Base-by-base conservation (phyloP, 2,329 filamentous ascomycete species). In the Cytospora schulzeri region DNA sequence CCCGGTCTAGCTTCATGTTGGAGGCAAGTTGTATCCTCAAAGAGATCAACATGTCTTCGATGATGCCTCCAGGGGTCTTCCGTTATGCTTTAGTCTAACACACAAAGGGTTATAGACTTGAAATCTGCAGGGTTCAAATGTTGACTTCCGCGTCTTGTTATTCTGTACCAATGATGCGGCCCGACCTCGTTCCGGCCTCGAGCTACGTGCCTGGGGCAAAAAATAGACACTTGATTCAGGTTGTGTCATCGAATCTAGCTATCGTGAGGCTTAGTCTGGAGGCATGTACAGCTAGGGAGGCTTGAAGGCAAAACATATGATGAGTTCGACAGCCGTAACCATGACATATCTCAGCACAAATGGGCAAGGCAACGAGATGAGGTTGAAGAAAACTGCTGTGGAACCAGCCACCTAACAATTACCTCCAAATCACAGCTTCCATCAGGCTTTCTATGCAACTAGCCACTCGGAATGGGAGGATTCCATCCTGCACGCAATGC, bases 281-380 rank as follows among this genome's bases (percentile, higher is more conserved):
- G 41, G 14, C 19, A 22, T n/a, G 41, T 45, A n/a, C 17, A 9
- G 9, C 41, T n/a, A n/a, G 17, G 41, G 41, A 19, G n/a, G 6
- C 41, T 9, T 9, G n/a, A n/a, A 45, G 14, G 38, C 11, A 41
- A 19, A 41, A 7, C 14, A 6, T 6, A 5, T 17, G 14, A 28
- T 22, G 51, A 22, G 31, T 35, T 52, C 38, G 55, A 54, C 55
- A 51, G 48, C 52, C 26, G 4, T 6, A 11, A 14, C 29, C 29
- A 50, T 17, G 41, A 52, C 24, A 56, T 17, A 60, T 63, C 52
- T 63, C 3, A 19, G 6, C 26, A 52, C 28, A 11, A 55, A 60
- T 45, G 33, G n/a, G 33, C 11, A 35, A 35, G 11, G 12, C 33
- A 35, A 35, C 22, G 17, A 57, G 51, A 66, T 57, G 41, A 63